Conservation (phyloP, 495 filamentous ascomycete species). For the Xylaria longipes region DNA sequence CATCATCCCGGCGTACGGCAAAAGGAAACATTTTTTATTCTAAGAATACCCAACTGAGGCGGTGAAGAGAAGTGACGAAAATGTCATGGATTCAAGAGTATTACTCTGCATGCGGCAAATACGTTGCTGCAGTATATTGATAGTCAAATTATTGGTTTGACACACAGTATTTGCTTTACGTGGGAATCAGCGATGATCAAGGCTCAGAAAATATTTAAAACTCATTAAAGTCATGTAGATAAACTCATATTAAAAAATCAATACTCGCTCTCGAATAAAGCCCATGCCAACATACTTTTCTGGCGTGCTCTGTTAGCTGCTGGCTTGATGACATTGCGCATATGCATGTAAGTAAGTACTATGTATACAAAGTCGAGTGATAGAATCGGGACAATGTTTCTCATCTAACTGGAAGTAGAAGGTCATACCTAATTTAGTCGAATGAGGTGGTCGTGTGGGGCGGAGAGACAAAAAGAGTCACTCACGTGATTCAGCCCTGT, state of each 20-base stretch:
- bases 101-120: slow-evolving; percentile 8
- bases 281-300: not conserved
- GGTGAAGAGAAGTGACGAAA: slow-evolving; percentile 20
- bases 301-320: not conserved
- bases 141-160: not conserved
- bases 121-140: slow-evolving; percentile 5
- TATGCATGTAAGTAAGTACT: not conserved
- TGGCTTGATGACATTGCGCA: not conserved
- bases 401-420: slow-evolving; percentile 15
- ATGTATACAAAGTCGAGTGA: not conserved
- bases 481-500: slow-evolving; percentile 47
- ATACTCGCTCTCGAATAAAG: not conserved
- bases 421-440: not conserved
- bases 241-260: not conserved
- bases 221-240: not conserved
- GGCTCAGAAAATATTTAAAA: not conserved
- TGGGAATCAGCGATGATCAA: not conserved
- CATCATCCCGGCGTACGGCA: slow-evolving; percentile 23
- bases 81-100: slow-evolving; percentile 16
- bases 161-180: not conserved
- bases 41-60: slow-evolving; percentile 22
- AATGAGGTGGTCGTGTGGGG: not conserved
- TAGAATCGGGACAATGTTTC: not conserved
- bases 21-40: slow-evolving; percentile 10
- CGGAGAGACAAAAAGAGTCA: not conserved